A percentile compares a stretch with the other conserved stretches of the same genome.
phyloP scores from a whole-genome alignment of 805 yeast genomes.

The Candida andamanensis region DNA sequence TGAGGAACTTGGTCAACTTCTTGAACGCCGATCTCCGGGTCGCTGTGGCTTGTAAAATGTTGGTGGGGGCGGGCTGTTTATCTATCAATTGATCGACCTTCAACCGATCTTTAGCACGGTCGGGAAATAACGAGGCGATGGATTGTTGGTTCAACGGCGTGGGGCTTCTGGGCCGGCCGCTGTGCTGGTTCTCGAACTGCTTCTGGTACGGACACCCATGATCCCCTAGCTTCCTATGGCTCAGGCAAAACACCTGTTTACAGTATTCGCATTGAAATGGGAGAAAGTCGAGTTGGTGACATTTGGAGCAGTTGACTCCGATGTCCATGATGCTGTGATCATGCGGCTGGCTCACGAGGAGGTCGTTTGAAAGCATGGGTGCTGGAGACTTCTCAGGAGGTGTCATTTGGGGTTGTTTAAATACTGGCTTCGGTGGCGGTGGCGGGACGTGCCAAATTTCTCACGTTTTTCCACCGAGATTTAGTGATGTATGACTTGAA shows the following conservation, averaged over 20 bases:
- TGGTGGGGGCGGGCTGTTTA: conserved; percentile 17
- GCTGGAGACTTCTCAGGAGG: too few relatives aligned
- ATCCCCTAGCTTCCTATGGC: conserved; percentile 38
- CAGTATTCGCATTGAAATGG: conserved; percentile 54
- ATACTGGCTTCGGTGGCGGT: conserved; percentile 8
- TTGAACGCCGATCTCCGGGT: conserved; percentile 18
- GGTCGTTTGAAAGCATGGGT: conserved; percentile 5
- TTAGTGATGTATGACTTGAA: conserved; percentile 52
- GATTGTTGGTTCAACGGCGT: conserved; percentile 12
- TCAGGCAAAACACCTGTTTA: conserved; percentile 41
- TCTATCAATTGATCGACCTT: conserved; percentile 26
- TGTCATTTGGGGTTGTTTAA: too few relatives aligned
- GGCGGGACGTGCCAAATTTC: conserved; percentile 3
- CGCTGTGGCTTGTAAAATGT: conserved; percentile 16
- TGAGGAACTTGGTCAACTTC: conserved; percentile 24
- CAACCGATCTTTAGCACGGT: conserved; percentile 38
- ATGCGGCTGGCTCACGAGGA: conserved; percentile 5
- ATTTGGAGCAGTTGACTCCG: conserved; percentile 52
- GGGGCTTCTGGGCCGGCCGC: conserved; percentile 10
- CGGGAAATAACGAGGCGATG: conserved; percentile 48
- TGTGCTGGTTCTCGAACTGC: conserved; percentile 1
- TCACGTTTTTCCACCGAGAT: too few relatives aligned
- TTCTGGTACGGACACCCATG: conserved; percentile 27
- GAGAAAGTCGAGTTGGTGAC: conserved; percentile 51
- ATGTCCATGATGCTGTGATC: conserved; percentile 45